These are phyloP conservation scores for Verbena officinalis DNA, from an alignment of 257 asterid genomes.

Conservation along the genomic window DNA sequence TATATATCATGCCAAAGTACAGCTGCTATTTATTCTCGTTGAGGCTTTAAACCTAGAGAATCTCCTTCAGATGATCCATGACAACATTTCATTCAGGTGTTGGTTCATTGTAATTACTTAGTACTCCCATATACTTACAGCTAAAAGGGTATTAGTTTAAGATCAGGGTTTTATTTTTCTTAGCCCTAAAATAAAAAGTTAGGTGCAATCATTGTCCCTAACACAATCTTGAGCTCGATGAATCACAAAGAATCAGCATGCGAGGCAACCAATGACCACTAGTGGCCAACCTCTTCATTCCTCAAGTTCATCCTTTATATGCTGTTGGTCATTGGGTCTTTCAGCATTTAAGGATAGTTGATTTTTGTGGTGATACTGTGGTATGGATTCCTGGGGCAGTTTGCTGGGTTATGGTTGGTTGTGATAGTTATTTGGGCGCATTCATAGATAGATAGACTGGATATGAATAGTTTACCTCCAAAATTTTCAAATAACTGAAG, in stretches of 20 bases:
- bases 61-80: conserved; percentile 93
- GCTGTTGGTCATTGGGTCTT: neutral
- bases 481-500: conserved; percentile 28
- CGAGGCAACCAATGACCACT: neutral
- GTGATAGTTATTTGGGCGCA: neutral
- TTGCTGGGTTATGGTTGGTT: neutral
- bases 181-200: neutral
- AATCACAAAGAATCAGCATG: neutral
- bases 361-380: neutral
- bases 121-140: neutral
- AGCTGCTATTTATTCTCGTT: conserved; percentile 79
- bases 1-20: conserved; percentile 80
- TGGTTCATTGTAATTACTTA: conserved; percentile 5
- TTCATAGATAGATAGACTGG: conserved; percentile 3
- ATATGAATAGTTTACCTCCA: conserved; percentile 2
- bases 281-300: neutral
- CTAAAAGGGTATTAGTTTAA: neutral
- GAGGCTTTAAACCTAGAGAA: conserved; percentile 86
- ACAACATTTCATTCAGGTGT: conserved; percentile 85
- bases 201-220: neutral
- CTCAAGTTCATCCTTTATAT: too few species aligned
- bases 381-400: neutral
- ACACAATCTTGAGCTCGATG: neutral
- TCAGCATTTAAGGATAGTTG: neutral
- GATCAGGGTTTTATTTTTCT: neutral